A percentile compares a stretch with the other conserved stretches of the same genome.
Conservation (phyloP, 257 asterid species). For the Gardenia jasminoides region DNA sequence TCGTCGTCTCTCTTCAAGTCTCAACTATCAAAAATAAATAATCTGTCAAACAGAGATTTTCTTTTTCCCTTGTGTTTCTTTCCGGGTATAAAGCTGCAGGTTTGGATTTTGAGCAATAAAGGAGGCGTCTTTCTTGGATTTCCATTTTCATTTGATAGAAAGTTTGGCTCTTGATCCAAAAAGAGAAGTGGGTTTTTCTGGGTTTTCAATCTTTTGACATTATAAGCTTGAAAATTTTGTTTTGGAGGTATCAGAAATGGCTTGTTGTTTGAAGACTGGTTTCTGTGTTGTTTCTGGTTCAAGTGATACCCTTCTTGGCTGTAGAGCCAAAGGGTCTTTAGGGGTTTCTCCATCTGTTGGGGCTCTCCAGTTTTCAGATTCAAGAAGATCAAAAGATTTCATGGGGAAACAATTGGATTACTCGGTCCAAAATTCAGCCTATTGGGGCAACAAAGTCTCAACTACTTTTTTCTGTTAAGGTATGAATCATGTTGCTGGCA, state of each 20-base stretch:
- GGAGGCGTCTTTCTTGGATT: background rate
- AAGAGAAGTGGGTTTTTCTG: slow-evolving; percentile 23
- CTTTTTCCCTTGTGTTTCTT: background rate
- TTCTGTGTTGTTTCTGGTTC: slow-evolving; percentile 51
- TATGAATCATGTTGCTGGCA: slow-evolving; percentile 5
- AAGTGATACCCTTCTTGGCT: slow-evolving; percentile 24
- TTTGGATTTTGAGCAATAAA: background rate
- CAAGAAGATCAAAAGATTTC: slow-evolving; percentile 38
- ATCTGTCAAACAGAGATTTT: background rate
- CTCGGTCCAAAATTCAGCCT: slow-evolving; percentile 33
- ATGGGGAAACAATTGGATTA: slow-evolving; percentile 47
- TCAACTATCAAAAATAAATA: no score
- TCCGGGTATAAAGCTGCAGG: background rate
- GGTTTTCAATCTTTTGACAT: slow-evolving; percentile 26
- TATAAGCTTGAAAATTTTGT: slow-evolving; percentile 22
- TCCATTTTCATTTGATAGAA: background rate
- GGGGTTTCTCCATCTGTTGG: slow-evolving; percentile 43
- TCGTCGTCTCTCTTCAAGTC: background rate
- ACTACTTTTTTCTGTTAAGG: slow-evolving; percentile 46
- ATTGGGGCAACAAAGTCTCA: slow-evolving; percentile 34
- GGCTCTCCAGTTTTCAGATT: slow-evolving; percentile 41
- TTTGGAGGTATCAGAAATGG: slow-evolving; percentile 40
- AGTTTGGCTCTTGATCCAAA: slow-evolving; percentile 32
- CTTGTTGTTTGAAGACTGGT: slow-evolving; percentile 50
- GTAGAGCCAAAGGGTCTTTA: slow-evolving; percentile 31